Evolutionary conservation across 129 eudicot genomes (phyloP), one percentile per base, ranked within the genome.

Genomic region (Pittosporum tobira): DNA sequence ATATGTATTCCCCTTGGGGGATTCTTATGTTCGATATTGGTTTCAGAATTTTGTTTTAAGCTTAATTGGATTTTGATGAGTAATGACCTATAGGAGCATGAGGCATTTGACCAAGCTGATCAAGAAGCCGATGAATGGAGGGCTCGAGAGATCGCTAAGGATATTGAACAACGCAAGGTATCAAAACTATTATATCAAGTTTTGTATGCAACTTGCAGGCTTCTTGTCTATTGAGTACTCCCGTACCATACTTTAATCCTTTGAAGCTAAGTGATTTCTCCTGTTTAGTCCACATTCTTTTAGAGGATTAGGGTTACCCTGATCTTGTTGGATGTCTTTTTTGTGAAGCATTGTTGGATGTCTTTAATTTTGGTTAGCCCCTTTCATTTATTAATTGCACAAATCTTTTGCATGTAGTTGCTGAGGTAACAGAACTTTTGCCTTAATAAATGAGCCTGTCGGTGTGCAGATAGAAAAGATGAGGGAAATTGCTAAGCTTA

Each of bases 81-180:
- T 49, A 57, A 14, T 53, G 61, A 47, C 8, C 15, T 51, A 29
- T 60, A 83, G 98, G 95, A 86, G 61, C 81, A 64, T 11, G 94
- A 86, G 56, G 73, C 45, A 51, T 91, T 75, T 70, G 85, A 81
- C 46, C 70, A 69, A 76, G 80, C 69, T 62, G 88, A 91, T 67
- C 82, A 73, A 81, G 90, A 86, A 69, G 98, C 95, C 29, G 98
- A 91, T 83, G 98, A 91, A 74, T 91, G 98, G 98, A 86, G 94
- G 75, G 85, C 85, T 50, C 79, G 66, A 62, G 98, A 86, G 77
- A 91, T 83, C 26, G 90, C 98, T 26, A 91, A 91, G 73, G 95
- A 91, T 67, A 83, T 81, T 58, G 90, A 95, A 5, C 71, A 79
- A 62, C 77, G 63, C 47, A 91, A 81, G 94, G 98, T 90, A 75